These are phyloP conservation scores for Xylariaceae sp. DNA, from an alignment of 2,329 filamentous ascomycete species.

Conservation along the genomic window DNA sequence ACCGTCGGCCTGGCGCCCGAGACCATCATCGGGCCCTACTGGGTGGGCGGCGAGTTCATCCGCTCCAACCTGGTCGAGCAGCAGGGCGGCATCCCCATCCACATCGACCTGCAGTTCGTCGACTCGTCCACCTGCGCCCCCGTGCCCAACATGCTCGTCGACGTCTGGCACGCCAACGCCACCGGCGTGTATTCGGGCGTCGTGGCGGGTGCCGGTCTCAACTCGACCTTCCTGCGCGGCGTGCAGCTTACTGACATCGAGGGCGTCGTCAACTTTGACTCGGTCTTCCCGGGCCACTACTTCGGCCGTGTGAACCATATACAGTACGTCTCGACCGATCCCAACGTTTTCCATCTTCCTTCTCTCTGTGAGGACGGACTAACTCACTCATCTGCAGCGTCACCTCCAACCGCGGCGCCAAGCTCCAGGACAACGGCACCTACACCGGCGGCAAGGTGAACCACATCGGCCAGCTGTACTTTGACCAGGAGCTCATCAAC, in stretches of 20 bases:
- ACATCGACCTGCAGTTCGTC: conserved; percentile 32
- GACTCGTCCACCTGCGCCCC: conserved; percentile 29
- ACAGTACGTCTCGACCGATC: too few relatives aligned
- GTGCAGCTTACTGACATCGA: conserved; percentile 36
- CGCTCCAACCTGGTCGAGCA: conserved; percentile 30
- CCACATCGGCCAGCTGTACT: conserved; percentile 59
- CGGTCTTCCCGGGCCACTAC: conserved; percentile 43
- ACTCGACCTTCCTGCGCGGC: conserved; percentile 40
- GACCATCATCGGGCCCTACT: conserved; percentile 20
- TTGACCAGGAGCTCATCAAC: conserved; percentile 50
- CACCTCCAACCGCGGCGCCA: conserved; percentile 21
- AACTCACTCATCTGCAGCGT: too few relatives aligned
- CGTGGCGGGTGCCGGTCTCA: conserved; percentile 28
- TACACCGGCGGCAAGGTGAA: conserved; percentile 42
- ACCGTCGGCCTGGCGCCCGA: conserved; percentile 17
- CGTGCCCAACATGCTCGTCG: conserved; percentile 27
- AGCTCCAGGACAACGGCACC: conserved; percentile 44
- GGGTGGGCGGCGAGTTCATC: conserved; percentile 29
- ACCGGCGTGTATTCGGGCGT: conserved; percentile 38
- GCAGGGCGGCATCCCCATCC: conserved; percentile 29
- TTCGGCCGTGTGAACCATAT: conserved; percentile 34
- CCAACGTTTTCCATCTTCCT: too few relatives aligned
- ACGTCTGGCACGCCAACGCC: conserved; percentile 35
- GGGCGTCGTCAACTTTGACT: conserved; percentile 38
- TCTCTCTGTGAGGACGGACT: too few relatives aligned